phyloP scores from a whole-genome alignment of 139 green algal genomes.

The Nannochloris sp. region DNA sequence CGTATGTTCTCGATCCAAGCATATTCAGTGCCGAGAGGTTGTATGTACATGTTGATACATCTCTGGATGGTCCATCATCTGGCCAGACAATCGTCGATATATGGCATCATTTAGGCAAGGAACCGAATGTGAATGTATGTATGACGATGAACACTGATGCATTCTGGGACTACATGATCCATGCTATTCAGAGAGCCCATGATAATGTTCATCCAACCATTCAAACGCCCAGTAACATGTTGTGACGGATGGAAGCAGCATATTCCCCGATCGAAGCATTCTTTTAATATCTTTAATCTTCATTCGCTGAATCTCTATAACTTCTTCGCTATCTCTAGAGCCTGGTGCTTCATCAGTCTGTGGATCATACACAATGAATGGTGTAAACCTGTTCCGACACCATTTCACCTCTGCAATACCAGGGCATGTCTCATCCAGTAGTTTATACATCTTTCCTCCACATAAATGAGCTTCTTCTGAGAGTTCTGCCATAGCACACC shows the following conservation, averaged over 20 bases:
- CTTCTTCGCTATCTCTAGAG: slow-evolving; percentile 43
- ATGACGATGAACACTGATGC: slow-evolving; percentile 27
- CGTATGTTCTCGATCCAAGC: slow-evolving; percentile 58
- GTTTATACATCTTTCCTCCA: slow-evolving; percentile 53
- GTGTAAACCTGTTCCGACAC: slow-evolving; percentile 68
- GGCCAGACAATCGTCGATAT: slow-evolving; percentile 84
- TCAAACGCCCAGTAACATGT: slow-evolving; percentile 56
- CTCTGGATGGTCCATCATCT: slow-evolving; percentile 32
- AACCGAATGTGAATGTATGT: slow-evolving; percentile 61
- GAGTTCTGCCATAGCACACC: slow-evolving; percentile 54
- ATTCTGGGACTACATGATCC: slow-evolving; percentile 42
- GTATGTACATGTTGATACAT: slow-evolving; percentile 74
- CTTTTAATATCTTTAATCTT: slow-evolving; percentile 35
- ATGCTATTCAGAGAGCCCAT: slow-evolving; percentile 10
- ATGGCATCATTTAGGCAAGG: slow-evolving; percentile 34
- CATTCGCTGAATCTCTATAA: slow-evolving; percentile 46
- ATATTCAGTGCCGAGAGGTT: slow-evolving; percentile 58
- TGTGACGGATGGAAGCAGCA: slow-evolving; percentile 59
- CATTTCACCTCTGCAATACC: slow-evolving; percentile 80
- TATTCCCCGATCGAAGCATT: slow-evolving; percentile 43
- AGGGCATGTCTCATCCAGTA: slow-evolving; percentile 37
- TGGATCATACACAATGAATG: slow-evolving; percentile 66
- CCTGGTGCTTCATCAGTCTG: slow-evolving; percentile 14
- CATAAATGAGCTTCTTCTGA: slow-evolving; percentile 66
- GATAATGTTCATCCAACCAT: slow-evolving; percentile 23